Evolutionary conservation across 345 rosid species (phyloP).

Genomic region (Syzygium jambos): DNA sequence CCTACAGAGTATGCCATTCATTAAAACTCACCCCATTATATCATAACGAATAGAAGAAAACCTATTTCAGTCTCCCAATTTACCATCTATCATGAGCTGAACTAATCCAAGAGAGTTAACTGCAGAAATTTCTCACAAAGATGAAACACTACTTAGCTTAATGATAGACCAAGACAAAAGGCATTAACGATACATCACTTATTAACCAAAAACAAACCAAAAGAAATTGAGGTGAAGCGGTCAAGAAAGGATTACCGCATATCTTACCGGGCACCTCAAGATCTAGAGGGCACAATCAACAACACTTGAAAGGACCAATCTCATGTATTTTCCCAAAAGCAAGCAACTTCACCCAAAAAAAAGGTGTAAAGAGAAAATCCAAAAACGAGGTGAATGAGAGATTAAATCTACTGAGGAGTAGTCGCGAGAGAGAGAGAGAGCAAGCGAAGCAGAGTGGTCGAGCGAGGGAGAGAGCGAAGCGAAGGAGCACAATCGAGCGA

Average conservation of each 20-base stretch:
- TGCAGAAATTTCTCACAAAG: neutral
- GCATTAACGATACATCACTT: neutral
- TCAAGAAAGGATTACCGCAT: conserved; percentile 32
- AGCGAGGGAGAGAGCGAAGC: no score
- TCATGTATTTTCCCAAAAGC: no score
- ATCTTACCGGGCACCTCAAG: conserved; percentile 77
- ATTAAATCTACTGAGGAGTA: no score
- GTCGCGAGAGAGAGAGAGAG: no score
- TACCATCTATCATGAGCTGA: neutral
- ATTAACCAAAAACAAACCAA: neutral
- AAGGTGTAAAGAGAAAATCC: no score
- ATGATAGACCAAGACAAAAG: neutral
- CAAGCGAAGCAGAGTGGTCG: no score
- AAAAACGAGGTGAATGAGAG: no score
- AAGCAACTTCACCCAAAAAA: no score
- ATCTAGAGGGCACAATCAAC: conserved; percentile 16
- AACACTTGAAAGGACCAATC: no score
- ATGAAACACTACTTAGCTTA: neutral
- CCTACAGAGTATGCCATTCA: neutral
- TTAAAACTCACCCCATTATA: neutral
- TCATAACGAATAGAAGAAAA: neutral
- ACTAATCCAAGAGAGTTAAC: neutral
- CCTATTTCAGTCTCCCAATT: neutral
- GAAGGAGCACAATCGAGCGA: no score
- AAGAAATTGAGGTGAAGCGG: neutral